phyloP scores from a whole-genome alignment of 352 stramenopile genomes.

The Pythium volutum region DNA sequence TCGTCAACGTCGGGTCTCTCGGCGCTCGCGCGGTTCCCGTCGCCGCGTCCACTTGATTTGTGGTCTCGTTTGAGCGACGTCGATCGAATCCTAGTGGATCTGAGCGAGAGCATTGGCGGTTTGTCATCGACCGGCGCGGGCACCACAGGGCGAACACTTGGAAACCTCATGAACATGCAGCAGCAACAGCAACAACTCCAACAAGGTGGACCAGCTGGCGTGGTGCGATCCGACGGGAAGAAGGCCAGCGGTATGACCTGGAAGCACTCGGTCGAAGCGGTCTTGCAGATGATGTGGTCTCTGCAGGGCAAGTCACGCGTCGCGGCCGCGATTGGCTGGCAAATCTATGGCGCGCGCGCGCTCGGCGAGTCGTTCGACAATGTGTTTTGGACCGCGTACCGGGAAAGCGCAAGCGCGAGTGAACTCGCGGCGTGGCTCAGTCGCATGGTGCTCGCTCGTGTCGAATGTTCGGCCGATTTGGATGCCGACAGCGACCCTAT shows the following conservation, averaged over 20 bases:
- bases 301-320: constrained; percentile 61
- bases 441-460: constrained; percentile 33
- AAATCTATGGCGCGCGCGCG: constrained; percentile 45
- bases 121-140: not conserved
- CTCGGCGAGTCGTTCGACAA: constrained; percentile 46
- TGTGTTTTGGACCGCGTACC: constrained; percentile 52
- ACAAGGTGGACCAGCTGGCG: constrained; percentile 7
- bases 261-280: constrained; percentile 49
- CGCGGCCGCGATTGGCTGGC: constrained; percentile 42
- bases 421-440: constrained; percentile 56
- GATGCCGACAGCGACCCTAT: constrained; percentile 3
- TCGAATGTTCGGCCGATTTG: constrained; percentile 10
- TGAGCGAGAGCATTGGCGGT: constrained; percentile 13
- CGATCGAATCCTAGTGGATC: constrained; percentile 8
- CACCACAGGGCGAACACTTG: constrained; percentile 14
- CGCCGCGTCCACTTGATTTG: constrained; percentile 21
- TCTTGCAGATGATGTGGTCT: constrained; percentile 62
- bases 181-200: constrained; percentile 22
- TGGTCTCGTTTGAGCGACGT: constrained; percentile 21
- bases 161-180: constrained; percentile 26
- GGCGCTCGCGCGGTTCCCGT: constrained; percentile 13
- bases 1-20: not conserved
- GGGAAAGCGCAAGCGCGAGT: constrained; percentile 39
- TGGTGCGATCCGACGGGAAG: constrained; percentile 4
- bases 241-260: constrained; percentile 41